Evolutionary conservation across 805 yeast species (phyloP), one percentile per base, ranked within the genome.

Genomic region (Spathaspora passalidarum): DNA sequence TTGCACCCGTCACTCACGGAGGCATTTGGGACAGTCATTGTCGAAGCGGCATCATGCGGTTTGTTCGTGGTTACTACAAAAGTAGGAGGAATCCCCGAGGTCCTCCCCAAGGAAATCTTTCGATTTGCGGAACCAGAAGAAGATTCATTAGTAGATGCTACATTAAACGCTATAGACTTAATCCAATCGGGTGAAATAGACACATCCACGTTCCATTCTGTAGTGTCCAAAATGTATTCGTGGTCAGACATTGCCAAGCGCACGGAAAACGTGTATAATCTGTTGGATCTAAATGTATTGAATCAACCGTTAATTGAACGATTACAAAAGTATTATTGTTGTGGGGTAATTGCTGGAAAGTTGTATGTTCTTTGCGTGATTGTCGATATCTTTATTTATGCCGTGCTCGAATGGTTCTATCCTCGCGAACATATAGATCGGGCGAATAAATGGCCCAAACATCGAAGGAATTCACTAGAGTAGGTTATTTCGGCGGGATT

Each of bases 61-160:
- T 63, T 94, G 32, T 73, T 88, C 16, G 96, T 94, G 2, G 99
- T 94, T 0, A 90, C 97, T 0, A 94, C 99, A 0, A 81, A 82
- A 47, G 99, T 94, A 0, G 99, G 99, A 10, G 99, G 99, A 4
- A 91, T 94, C 34, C 97, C 97, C 0, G 99, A 94, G 60, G 98
- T 94, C 3, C 66, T 94, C 32, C 99, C 99, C 0, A 75, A 76
- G 19, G 87, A 90, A 56, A 94, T 94, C 98, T 90, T 96, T 1
- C 85, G 86, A 1, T 94, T 87, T 64, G 91, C 98, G 0, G 76
- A 82, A 13, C 96, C 97, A 0, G 87, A 92, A 3, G 97, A 88
- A 43, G 88, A 87, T 47, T 82, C 94, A 2, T 65, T 94, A 36
- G 88, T 86, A 1, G 78, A 75, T 3, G 86, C 91, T 6, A 80